Conservation (phyloP, 805 yeast species). For the Kluyveromyces lactis region DNA sequence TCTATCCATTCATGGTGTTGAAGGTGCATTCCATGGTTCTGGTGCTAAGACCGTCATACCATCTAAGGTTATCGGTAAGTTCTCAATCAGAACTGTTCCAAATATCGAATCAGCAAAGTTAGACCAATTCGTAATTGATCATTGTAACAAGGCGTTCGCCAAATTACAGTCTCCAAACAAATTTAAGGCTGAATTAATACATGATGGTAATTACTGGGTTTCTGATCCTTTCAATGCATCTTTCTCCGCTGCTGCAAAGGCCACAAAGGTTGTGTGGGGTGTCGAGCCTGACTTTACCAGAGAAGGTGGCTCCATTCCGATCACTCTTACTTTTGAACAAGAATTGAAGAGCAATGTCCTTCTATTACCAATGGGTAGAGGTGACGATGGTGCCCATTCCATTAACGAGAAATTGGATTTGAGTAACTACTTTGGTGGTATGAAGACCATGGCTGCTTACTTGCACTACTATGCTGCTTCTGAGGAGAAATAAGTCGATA, state of each 20-base stretch:
- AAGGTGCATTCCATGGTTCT: constrained; percentile 89
- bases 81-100: constrained; percentile 96
- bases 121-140: constrained; percentile 66
- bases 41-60: constrained; percentile 99
- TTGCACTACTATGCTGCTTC: constrained; percentile 69
- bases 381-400: constrained; percentile 98
- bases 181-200: constrained; percentile 65
- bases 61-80: constrained; percentile 87
- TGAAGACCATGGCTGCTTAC: constrained; percentile 88
- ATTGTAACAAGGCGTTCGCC: constrained; percentile 57
- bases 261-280: constrained; percentile 91
- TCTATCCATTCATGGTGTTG: constrained; percentile 90
- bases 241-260: constrained; percentile 89
- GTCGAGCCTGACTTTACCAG: constrained; percentile 94
- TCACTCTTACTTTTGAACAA: constrained; percentile 88
- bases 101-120: constrained; percentile 75
- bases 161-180: constrained; percentile 71
- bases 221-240: constrained; percentile 88
- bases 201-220: constrained; percentile 96
- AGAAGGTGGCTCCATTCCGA: constrained; percentile 99
- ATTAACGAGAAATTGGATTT: constrained; percentile 91
- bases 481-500: constrained; percentile 19
- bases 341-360: constrained; percentile 78
- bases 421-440: constrained; percentile 85
- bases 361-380: constrained; percentile 95